Evolutionary conservation across 345 rosid species (phyloP), one percentile per base, ranked within the genome.

Genomic region (Cardiospermum halicacabum): DNA sequence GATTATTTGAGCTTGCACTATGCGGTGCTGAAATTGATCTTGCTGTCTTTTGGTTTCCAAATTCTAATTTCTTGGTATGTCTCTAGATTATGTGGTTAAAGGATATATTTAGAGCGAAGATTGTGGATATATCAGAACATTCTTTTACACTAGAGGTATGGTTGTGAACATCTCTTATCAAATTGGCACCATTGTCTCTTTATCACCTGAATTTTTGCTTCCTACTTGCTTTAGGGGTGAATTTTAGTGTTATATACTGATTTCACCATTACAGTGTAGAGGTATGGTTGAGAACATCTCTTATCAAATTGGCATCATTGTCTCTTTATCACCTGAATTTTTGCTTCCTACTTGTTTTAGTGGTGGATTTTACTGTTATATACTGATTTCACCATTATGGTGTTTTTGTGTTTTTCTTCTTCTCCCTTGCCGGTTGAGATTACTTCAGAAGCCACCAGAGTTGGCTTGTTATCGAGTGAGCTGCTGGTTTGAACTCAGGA

Each of bases 11-110:
- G 28, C 1, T 53, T 64, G 68, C 7, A 53, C 24, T 16, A 61
- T 19, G 25, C 47, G 47, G 53, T 43, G 30, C 21, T 28, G 10
- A 43, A 4, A 16, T 24, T 3, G 28, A 49, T 64, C 21, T 9
- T 16, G 34, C 16, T 26, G 56, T 12, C 2, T 36, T 37, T 9
- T 40, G 39, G 42, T 65, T 39, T 18, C 11, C 40, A 25, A 54
- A 18, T 39, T 36, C 31, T 21, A 49, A 16, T 69, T 69, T 69
- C 56, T 72, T 66, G 70, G 37, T 30, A 51, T 56, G 66, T 77
- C 21, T 76, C 39, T 84, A 93, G 99, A 82, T 94, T 56, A 89
- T 82, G 96, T 84, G 92, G 96, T 69, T 94, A 56, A 89, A 84
- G 71, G 95, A 83, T 71, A 94, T 90, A 64, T 94, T 94, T 72